Evolutionary conservation across 73 alveolate genomes (phyloP), one percentile per base, ranked within the genome.

Genomic region (Paramecium sexaurelia): DNA sequence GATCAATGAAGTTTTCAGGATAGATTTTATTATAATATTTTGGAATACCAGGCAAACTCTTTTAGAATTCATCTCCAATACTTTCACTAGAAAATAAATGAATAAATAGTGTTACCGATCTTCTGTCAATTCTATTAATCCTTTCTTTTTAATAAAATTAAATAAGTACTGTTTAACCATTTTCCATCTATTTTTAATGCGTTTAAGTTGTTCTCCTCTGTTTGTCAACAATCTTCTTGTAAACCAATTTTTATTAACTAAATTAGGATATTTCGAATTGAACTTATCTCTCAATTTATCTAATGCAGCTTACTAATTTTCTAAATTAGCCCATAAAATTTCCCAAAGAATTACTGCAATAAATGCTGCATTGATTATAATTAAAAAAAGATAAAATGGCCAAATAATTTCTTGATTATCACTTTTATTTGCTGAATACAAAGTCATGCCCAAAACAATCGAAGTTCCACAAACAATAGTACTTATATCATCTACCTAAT

Each of bases 261-360:
- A 43, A 19, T 78, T n/a, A 4, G 90, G 90, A 17, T n/a, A 41
- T 37, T 37, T 40, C 7, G 68, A 27, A 78, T 40, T 78, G n/a
- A 78, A 9, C 41, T 40, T 43, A 6, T 78, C 90, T 40, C 90
- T 78, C 15, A 37, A 24, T 24, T 24, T 78, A 22, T 78, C 90
- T 24, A 73, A 39, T 2, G 17, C 36, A 29, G 17, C 66, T 5
- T 33, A 36, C 3, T 27, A 6, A 33, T 73, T 33, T 32, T 71
- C 19, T 2, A 71, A n/a, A 27, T 27, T 33, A 10, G 55, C 37
- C 86, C 32, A 27, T 8, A 78, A 6, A 36, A 78, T 41, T 20
- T 37, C 45, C 90, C 68, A 41, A 2, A 78, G 41, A 45, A 36
- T 78, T 5, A 78, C 19, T 2, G 41, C 10, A 20, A 33, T 22